These are phyloP conservation scores for Xylariaceae sp. DNA, from an alignment of 2,329 filamentous ascomycete species.

Conservation along the genomic window DNA sequence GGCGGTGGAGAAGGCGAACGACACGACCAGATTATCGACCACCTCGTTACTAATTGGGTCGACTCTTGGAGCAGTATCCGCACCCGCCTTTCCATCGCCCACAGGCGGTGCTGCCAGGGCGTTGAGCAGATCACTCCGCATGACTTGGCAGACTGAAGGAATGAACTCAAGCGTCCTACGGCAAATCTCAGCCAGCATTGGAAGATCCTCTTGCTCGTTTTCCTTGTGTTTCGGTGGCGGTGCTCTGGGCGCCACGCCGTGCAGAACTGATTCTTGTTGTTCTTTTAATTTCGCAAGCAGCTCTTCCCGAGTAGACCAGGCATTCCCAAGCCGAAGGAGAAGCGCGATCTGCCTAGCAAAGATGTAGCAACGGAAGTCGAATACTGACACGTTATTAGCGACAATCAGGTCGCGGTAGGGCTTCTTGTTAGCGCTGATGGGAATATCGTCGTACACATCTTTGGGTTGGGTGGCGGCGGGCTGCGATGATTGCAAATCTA, in stretches of 20 bases:
- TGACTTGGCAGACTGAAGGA: conserved; percentile 68
- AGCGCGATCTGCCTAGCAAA: conserved; percentile 84
- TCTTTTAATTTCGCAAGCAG: conserved; percentile 56
- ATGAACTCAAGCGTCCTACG: conserved; percentile 79
- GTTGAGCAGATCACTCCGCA: conserved; percentile 71
- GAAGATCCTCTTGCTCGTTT: conserved; percentile 64
- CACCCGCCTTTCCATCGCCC: conserved; percentile 32
- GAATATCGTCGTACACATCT: conserved; percentile 50
- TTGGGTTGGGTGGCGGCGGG: conserved; percentile 21
- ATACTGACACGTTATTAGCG: conserved; percentile 89
- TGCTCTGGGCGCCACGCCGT: conserved; percentile 50
- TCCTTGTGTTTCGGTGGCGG: conserved; percentile 46
- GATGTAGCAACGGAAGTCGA: conserved; percentile 91
- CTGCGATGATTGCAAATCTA: conserved; percentile 45
- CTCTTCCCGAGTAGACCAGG: conserved; percentile 57
- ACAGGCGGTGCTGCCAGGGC: conserved; percentile 45
- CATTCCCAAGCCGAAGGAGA: conserved; percentile 76
- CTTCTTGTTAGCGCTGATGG: conserved; percentile 62
- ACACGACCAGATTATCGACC: conserved; percentile 69
- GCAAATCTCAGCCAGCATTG: conserved; percentile 80
- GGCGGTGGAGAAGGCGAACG: conserved; percentile 71
- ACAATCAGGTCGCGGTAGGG: conserved; percentile 88
- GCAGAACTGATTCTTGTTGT: conserved; percentile 53
- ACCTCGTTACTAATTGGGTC: conserved; percentile 42
- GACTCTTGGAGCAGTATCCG: conserved; percentile 22